Evolutionary conservation across 176 grass and related monocot genomes (phyloP).

Genomic region (Cenchrus fungigraminus): DNA sequence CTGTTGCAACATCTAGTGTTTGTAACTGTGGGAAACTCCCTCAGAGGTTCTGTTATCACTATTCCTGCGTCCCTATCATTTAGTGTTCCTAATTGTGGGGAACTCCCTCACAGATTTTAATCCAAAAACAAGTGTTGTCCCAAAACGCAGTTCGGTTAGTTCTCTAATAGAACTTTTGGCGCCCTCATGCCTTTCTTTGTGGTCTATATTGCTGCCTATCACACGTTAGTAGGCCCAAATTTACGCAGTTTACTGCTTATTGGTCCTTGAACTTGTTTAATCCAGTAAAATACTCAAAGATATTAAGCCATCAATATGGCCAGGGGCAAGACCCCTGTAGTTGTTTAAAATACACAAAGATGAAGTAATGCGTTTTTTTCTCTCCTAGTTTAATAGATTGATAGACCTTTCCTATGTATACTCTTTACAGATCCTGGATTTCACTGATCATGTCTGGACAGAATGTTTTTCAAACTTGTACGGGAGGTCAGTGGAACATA

Average conservation of each 20-base stretch:
- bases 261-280: conserved; percentile 30
- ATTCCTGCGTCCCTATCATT: background rate
- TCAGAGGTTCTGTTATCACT: conserved; percentile 1
- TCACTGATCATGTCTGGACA: conserved; percentile 98
- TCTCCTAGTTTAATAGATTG: conserved; percentile 27
- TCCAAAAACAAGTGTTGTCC: background rate
- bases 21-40: no score
- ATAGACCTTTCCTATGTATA: conserved; percentile 37
- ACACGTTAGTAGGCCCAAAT: conserved; percentile 3
- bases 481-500: conserved; percentile 68
- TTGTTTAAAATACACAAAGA: conserved; percentile 9
- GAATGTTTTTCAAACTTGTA: conserved; percentile 82
- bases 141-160: background rate
- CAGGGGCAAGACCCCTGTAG: no score
- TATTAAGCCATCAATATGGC: no score
- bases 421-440: conserved; percentile 77
- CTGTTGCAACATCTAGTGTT: no score
- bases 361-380: background rate
- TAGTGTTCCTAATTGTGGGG: background rate
- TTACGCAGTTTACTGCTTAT: conserved; percentile 8
- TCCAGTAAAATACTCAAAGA: conserved; percentile 19
- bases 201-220: background rate
- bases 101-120: background rate
- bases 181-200: background rate
- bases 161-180: background rate